Evolutionary conservation across 2,329 filamentous ascomycete species (phyloP), one percentile per base, ranked within the genome.

Genomic region (Metarhizium rileyi): DNA sequence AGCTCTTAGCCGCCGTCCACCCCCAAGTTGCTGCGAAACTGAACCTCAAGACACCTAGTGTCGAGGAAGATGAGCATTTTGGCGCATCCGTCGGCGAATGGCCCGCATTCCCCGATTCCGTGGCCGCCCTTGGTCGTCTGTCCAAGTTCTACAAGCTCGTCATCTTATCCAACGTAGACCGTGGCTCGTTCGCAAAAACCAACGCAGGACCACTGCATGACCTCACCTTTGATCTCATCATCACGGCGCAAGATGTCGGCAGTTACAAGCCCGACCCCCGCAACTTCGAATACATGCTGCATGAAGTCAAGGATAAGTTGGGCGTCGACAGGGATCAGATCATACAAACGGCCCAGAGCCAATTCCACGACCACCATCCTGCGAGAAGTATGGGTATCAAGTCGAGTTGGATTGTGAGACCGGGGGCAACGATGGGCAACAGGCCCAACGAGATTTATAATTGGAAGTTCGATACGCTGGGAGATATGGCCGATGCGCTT

Each of bases 191-290:
- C 48, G 45, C 48, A 42, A 50, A 52, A 26, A 64, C 61, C 52
- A 62, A 57, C 14, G 50, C 18, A 48, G 53, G 54, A 18, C 64
- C 63, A 25, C 66, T 87, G 12, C 61, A 68, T 18, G 75, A 73
- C 0, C 71, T 77, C 3, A 45, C 44, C 8, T 74, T 88, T 58
- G 83, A 86, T 57, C 73, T 75, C 12, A 70, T 86, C 23, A 80
- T 84, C 63, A 87, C 84, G 2, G 86, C 86, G 2, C 71, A 89
- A 64, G 77, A 85, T 42, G 79, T 89, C 48, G 84, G 86, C 1
- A 74, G 70, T 6, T 90, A 89, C 63, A 90, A 90, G 68, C 86
- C 86, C 0, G 68, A 77, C 53, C 61, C 66, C 35, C 62, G 62
- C 26, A 88, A 87, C 58, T 90, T 90, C 55, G 70, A 77, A 50